Percentiles rank a stretch among this genome's conserved stretches.
Conservation (phyloP, 345 rosid genomes). For the Boechera stricta region DNA sequence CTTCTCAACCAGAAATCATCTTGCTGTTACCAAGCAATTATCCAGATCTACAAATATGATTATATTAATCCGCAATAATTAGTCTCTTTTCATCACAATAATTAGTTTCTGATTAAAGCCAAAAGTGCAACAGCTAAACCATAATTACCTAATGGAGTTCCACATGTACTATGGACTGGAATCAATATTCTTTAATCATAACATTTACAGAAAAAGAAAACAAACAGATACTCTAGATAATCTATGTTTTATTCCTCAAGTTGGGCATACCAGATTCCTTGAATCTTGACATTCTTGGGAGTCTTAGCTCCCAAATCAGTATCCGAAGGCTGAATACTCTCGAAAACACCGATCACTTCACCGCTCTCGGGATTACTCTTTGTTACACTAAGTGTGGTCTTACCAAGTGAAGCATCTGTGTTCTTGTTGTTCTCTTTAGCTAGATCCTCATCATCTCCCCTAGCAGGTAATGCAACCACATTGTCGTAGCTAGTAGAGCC, state of each 20-base stretch:
- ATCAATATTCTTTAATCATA: constrained; percentile 16
- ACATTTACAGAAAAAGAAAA: constrained; percentile 16
- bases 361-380: constrained; percentile 71
- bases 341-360: constrained; percentile 83
- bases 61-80: constrained; percentile 38
- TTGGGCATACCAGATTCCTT: constrained; percentile 87
- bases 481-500: constrained; percentile 85
- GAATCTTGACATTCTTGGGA: constrained; percentile 82
- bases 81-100: constrained; percentile 23
- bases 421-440: constrained; percentile 67
- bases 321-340: constrained; percentile 87
- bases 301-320: constrained; percentile 85
- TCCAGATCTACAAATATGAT: constrained; percentile 42
- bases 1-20: constrained; percentile 1
- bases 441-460: constrained; percentile 85
- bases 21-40: constrained; percentile 36
- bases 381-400: constrained; percentile 27
- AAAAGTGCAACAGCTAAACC: constrained; percentile 31
- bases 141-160: constrained; percentile 4
- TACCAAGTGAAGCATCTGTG: background rate
- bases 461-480: constrained; percentile 80
- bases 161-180: constrained; percentile 41
- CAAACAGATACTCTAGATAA: constrained; percentile 10
- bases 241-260: constrained; percentile 58
- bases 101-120: constrained; percentile 41